A percentile compares a stretch with the other conserved stretches of the same genome.
These are phyloP conservation scores for Cytospora mali DNA, from an alignment of 2,329 filamentous ascomycete genomes.

Conservation along the genomic window DNA sequence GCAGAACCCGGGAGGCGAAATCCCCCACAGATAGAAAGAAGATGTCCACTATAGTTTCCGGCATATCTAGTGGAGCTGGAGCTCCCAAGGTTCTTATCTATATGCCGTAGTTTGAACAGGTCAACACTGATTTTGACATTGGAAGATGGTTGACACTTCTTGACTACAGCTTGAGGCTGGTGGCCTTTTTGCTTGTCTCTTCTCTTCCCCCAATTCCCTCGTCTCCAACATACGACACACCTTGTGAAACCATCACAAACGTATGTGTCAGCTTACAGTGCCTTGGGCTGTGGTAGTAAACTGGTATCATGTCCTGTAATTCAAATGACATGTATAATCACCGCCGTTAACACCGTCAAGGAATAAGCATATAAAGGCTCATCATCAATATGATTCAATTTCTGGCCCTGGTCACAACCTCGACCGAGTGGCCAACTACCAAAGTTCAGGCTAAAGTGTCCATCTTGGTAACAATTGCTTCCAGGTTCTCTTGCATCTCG, in stretches of 20 bases:
- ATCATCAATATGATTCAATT: too few species aligned
- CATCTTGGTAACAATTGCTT: constrained; percentile 36
- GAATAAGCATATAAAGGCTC: too few species aligned
- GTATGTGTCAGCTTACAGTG: background rate
- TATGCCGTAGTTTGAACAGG: background rate
- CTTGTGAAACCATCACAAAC: background rate
- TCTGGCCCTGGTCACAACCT: background rate
- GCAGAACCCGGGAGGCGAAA: too few species aligned
- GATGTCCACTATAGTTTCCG: too few species aligned
- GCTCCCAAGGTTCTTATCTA: background rate
- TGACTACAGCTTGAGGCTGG: background rate
- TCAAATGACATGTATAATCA: too few species aligned
- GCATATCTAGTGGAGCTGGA: background rate
- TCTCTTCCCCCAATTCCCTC: background rate
- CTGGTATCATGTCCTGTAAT: background rate
- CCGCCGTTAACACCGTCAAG: too few species aligned
- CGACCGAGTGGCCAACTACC: background rate
- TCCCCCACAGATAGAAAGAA: too few species aligned
- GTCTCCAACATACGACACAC: background rate
- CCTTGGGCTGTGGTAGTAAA: background rate
- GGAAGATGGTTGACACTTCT: too few species aligned
- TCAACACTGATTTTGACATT: too few species aligned
- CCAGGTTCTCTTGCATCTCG: constrained; percentile 56
- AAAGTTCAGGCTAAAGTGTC: background rate
- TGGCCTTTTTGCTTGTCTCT: background rate